Evolutionary conservation across 2,329 filamentous ascomycete genomes (phyloP).

Genomic region (Hypoxylon sp.): DNA sequence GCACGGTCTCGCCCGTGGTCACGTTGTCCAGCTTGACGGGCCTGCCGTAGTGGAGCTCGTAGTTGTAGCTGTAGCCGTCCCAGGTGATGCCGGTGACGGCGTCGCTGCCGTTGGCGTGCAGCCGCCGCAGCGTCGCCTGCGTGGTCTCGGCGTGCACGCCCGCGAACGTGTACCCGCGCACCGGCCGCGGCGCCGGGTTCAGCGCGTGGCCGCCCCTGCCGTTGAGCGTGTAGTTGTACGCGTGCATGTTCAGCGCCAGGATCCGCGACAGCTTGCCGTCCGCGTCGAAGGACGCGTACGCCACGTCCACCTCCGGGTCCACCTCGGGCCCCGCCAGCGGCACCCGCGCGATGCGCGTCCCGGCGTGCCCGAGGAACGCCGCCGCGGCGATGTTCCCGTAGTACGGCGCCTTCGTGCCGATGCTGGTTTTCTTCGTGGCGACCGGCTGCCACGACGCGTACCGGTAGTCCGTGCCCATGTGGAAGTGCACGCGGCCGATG

Average conservation of each 20-base stretch:
- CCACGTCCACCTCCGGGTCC: slow-evolving; percentile 56
- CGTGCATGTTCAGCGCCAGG: slow-evolving; percentile 68
- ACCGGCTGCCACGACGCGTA: slow-evolving; percentile 73
- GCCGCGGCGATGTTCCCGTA: slow-evolving; percentile 72
- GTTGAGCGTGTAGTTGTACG: slow-evolving; percentile 69
- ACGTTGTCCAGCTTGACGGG: slow-evolving; percentile 68
- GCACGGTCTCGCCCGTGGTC: slow-evolving; percentile 62
- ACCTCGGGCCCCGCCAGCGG: slow-evolving; percentile 56
- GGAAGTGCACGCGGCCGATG: slow-evolving; percentile 71
- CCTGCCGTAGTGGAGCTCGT: slow-evolving; percentile 66
- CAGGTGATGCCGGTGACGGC: slow-evolving; percentile 72
- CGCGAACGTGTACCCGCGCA: slow-evolving; percentile 58
- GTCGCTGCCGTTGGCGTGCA: slow-evolving; percentile 73
- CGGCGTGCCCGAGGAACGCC: slow-evolving; percentile 63
- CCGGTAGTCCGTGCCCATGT: slow-evolving; percentile 73
- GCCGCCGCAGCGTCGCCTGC: slow-evolving; percentile 58
- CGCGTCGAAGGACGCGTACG: slow-evolving; percentile 66
- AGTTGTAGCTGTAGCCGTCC: slow-evolving; percentile 72
- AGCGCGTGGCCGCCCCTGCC: slow-evolving; percentile 48
- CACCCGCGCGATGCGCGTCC: slow-evolving; percentile 59
- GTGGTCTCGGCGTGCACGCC: slow-evolving; percentile 10
- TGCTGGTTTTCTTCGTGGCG: slow-evolving; percentile 60
- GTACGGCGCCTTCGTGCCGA: slow-evolving; percentile 73
- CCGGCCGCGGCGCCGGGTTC: slow-evolving; percentile 50
- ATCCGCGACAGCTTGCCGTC: slow-evolving; percentile 58